These are phyloP conservation scores for Isoetes taiwanensis DNA, from an alignment of 75 land plant species.

Conservation along the genomic window DNA sequence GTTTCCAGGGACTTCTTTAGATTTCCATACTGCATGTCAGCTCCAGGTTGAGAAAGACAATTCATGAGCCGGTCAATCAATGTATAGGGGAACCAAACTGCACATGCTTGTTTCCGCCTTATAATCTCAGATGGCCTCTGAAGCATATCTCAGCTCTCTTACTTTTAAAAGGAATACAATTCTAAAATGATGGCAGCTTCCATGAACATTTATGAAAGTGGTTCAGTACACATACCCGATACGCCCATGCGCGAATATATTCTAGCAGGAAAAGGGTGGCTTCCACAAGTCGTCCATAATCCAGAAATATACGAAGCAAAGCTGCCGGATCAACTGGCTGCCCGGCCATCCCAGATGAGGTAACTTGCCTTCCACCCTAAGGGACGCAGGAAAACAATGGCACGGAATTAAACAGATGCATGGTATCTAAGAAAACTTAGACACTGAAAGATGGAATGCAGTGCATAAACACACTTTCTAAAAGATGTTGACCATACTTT, in stretches of 20 bases:
- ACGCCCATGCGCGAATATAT: slow-evolving; percentile 52
- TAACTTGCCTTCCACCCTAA: slow-evolving; percentile 51
- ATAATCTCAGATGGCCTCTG: slow-evolving; percentile 71
- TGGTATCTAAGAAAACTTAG: background rate
- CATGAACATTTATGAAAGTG: background rate
- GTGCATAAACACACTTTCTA: background rate
- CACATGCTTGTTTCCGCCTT: slow-evolving; percentile 62
- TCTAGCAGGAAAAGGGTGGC: slow-evolving; percentile 76
- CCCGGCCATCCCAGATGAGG: slow-evolving; percentile 58
- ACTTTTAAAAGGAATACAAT: background rate
- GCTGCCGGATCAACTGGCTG: slow-evolving; percentile 64
- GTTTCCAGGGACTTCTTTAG: no score
- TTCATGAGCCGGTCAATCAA: slow-evolving; percentile 57
- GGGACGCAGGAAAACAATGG: background rate
- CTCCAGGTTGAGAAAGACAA: no score
- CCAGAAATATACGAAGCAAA: slow-evolving; percentile 63
- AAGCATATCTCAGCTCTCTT: no score
- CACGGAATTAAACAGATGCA: background rate
- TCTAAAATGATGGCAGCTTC: background rate
- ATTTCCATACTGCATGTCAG: no score
- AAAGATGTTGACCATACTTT: slow-evolving; percentile 39
- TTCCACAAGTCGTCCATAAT: slow-evolving; percentile 74
- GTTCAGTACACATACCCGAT: slow-evolving; percentile 52
- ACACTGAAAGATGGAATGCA: background rate
- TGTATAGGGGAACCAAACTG: slow-evolving; percentile 90